Base-by-base conservation (phyloP, 169 alveolate species). In the Perkinsus chesapeaki region DNA sequence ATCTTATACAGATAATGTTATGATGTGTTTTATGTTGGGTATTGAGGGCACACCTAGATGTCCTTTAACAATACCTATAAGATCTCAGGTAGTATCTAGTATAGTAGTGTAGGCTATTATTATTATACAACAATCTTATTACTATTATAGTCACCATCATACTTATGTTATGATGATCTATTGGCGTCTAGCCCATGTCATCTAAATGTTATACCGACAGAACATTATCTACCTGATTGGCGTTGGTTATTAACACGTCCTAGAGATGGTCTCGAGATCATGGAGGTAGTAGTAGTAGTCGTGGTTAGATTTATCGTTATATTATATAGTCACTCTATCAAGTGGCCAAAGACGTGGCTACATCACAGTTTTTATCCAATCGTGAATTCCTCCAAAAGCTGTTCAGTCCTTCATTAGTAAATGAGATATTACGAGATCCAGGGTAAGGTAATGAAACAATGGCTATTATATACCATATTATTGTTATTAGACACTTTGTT, bases 151-250 rank as follows among this genome's bases (percentile, higher is more conserved):
- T 60, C 82, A 1, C 23, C 82, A 12, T 60, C 82, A 9, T 60
- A 20, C 23, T 34, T 60, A 23, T 60, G 82, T 34, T 60, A 60
- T 60, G 82, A 60, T 60, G 82, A 60, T 60, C 27, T 60, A 34
- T 60, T 60, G 82, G 82, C 82, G 82, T 60, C 82, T 60, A 60
- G 82, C 31, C 82, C 82, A 60, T 60, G 82, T 60, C 82, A 60
- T 60, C 31, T 60, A 16, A 60, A 60, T 60, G 82, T 60, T 12
- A 60, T 60, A 60, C 82, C 82, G 0, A 60, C 82, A 27, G 82
- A 60, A 60, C 82, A 60, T 60, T 60, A 60, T 16, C 23, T 60
- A 7, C 82, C 82, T 0, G 82, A 60, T 34, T 60, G 82, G 82
- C 12, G 82, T 27, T 60, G 82, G 82, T 60, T 60, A 34, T 34